Base-by-base conservation (phyloP, 2,329 filamentous ascomycete species). In the Colletotrichum liaoningense region DNA sequence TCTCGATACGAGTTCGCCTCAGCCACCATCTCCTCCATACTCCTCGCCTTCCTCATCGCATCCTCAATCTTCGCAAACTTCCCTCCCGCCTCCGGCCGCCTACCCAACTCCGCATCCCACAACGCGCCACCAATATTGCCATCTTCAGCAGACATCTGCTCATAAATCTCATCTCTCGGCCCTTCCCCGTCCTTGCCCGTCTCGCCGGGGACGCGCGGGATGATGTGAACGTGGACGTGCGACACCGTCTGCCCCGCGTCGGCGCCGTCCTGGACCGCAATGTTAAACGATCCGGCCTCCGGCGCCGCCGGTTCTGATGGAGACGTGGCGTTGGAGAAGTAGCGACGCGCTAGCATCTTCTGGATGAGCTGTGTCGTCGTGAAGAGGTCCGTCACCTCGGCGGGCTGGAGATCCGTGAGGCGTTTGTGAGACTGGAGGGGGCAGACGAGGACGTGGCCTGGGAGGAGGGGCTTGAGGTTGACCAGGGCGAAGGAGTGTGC, bases 201-300 rank as follows among this genome's bases (percentile, higher is more conserved):
- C 80, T 91, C 87, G 52, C 91, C 88, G 71, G 84, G 86, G 72
- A 86, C 86, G 46, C 95, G 86, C 24, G 95, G 95, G 67, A 98
- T 96, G 62, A 98, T 90, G 84, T 99, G 97, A 30, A 95, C 93
- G 84, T 99, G 97, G 16, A 98, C 91, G 84, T 99, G 97, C 9
- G 94, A 88, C 57, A 99, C 96, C 70, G 95, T 98, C 88, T 99
- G 97, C 0, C 97, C 97, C 1, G 97, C 95, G 73, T 95, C 94
- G 38, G 88, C 86, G 24, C 97, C 97, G 82, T 99, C 97, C 82
- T 99, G 97, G n/a, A 99, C 89, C 0, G 96, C 95, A 63, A 99
- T 92, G 80, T 98, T 98, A 84, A 98, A 93, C 73, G 94, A 93
- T 11, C 94, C 91, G 6, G 91, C 93, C 42, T 88, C 83, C 11